phyloP scores from a whole-genome alignment of 805 yeast genomes.

The Torulaspora microellipsoides region DNA sequence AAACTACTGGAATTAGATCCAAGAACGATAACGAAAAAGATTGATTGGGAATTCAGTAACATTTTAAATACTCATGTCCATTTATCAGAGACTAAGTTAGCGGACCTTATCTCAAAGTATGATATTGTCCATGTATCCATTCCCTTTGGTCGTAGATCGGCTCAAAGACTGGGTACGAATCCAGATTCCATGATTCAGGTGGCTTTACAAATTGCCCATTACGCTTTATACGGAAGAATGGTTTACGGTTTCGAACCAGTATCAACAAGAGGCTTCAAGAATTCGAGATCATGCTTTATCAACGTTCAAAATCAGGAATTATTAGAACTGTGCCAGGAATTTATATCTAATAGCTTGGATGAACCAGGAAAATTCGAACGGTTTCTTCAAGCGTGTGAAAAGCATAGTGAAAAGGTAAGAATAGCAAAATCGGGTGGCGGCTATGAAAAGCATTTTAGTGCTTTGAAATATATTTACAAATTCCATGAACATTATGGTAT shows the following conservation, averaged over 20 bases:
- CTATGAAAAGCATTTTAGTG: conserved; percentile 67
- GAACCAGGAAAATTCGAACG: conserved; percentile 42
- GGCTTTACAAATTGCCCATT: conserved; percentile 86
- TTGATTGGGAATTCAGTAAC: conserved; percentile 37
- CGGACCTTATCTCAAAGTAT: conserved; percentile 74
- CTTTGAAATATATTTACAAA: conserved; percentile 53
- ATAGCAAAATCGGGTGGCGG: conserved; percentile 60
- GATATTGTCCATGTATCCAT: conserved; percentile 74
- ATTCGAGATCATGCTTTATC: conserved; percentile 65
- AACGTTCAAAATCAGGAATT: conserved; percentile 56
- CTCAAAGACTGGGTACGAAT: conserved; percentile 72
- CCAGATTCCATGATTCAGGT: conserved; percentile 90
- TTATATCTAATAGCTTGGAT: conserved; percentile 51
- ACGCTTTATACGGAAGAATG: conserved; percentile 83
- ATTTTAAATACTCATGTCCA: conserved; percentile 47
- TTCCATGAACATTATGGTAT: conserved; percentile 37
- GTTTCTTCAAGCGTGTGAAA: conserved; percentile 48
- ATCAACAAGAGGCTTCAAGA: conserved; percentile 62
- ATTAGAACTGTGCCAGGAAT: conserved; percentile 52
- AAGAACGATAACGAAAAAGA: conserved; percentile 21
- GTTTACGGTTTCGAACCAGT: conserved; percentile 91
- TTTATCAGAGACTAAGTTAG: conserved; percentile 82
- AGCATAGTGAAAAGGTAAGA: conserved; percentile 46
- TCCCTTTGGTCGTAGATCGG: conserved; percentile 72
- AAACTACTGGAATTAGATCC: conserved; percentile 18